phyloP scores from a whole-genome alignment of 345 rosid genomes.

The Pseudoturritis turrita region DNA sequence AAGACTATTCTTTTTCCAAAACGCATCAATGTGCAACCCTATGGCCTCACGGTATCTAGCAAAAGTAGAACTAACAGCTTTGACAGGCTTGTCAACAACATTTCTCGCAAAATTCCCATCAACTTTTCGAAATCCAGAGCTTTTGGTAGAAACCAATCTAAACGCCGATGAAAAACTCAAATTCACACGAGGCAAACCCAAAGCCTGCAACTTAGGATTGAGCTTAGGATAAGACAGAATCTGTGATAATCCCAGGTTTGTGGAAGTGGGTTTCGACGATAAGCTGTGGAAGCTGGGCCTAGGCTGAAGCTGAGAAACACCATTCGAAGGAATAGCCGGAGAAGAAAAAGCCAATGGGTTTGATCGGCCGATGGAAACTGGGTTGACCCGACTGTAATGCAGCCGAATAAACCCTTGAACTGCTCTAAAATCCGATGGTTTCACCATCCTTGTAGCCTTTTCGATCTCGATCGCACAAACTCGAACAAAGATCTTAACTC shows the following conservation, averaged over 20 bases:
- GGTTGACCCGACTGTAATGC: conserved; percentile 36
- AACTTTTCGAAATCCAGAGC: conserved; percentile 32
- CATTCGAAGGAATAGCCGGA: conserved; percentile 23
- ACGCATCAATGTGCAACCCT: conserved; percentile 78
- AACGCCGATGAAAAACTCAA: conserved; percentile 28
- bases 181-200: conserved; percentile 23
- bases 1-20: conserved; percentile 63
- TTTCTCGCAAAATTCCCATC: conserved; percentile 42
- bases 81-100: conserved; percentile 56
- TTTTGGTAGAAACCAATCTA: conserved; percentile 42
- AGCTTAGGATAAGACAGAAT: conserved; percentile 25
- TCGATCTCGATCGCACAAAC: conserved; percentile 12
- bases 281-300: conserved; percentile 19
- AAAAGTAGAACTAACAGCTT: conserved; percentile 45
- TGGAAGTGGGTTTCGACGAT: conserved; percentile 33
- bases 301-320: conserved; percentile 24
- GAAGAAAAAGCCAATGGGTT: conserved; percentile 24
- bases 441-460: conserved; percentile 35
- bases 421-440: conserved; percentile 36
- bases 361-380: conserved; percentile 20
- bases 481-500: background rate
- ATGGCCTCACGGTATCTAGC: conserved; percentile 67
- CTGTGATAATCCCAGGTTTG: conserved; percentile 40
- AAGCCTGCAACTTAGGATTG: conserved; percentile 13
- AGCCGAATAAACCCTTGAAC: conserved; percentile 39